Evolutionary conservation across 2,329 filamentous ascomycete species (phyloP).

Genomic region (Pseudogymnoascus sp.): DNA sequence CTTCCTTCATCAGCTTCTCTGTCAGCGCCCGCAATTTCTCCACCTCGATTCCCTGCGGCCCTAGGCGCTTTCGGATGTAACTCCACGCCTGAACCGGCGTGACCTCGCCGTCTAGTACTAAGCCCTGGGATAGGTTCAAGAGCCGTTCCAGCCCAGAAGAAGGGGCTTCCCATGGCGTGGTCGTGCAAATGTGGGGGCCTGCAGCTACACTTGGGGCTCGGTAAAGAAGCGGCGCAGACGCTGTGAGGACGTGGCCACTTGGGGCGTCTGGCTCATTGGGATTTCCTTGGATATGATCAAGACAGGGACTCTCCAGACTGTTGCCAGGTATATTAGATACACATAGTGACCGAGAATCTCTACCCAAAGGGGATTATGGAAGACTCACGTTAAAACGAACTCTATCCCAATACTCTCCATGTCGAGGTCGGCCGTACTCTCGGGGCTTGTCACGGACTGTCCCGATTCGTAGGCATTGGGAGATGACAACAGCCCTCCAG

Average conservation of each 20-base stretch:
- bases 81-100: slow-evolving; percentile 36
- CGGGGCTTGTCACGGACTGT: neutral
- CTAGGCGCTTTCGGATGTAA: slow-evolving; percentile 28
- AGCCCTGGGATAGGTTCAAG: slow-evolving; percentile 21
- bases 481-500: neutral
- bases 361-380: neutral
- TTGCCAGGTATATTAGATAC: neutral
- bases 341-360: neutral
- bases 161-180: slow-evolving; percentile 16
- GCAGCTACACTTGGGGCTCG: neutral
- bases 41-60: slow-evolving; percentile 28
- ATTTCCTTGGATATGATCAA: neutral
- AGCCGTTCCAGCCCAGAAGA: slow-evolving; percentile 22
- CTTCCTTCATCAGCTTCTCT: slow-evolving; percentile 25
- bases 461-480: neutral
- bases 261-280: neutral
- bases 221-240: neutral
- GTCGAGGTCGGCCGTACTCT: neutral
- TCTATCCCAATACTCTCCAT: neutral
- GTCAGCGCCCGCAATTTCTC: slow-evolving; percentile 25
- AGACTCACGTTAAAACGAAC: neutral
- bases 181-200: neutral
- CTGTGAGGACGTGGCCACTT: neutral
- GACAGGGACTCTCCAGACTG: slow-evolving; percentile 1
- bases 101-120: slow-evolving; percentile 30